These are phyloP conservation scores for Trypanosoma scelopori DNA, from an alignment of 208 protist species.

Conservation along the genomic window DNA sequence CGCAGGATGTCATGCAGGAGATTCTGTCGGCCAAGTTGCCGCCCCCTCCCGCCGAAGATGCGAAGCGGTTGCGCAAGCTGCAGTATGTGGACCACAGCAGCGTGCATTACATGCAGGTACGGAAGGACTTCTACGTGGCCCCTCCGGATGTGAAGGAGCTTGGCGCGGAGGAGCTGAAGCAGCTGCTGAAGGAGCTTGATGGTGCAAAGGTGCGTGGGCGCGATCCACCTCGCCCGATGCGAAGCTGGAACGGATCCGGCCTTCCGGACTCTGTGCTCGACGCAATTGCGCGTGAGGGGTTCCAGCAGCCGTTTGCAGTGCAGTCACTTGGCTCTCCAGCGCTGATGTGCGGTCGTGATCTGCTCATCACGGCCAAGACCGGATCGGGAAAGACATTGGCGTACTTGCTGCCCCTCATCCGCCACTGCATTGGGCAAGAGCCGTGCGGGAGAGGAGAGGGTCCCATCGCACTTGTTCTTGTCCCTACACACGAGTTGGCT, in stretches of 20 bases:
- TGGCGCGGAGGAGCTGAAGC: conserved; percentile 51
- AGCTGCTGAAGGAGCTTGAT: conserved; percentile 71
- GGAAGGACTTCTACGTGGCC: conserved; percentile 86
- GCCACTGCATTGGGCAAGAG: conserved; percentile 87
- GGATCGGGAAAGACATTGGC: conserved; percentile 94
- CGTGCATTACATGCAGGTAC: conserved; percentile 54
- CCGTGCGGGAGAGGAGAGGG: conserved; percentile 75
- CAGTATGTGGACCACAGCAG: conserved; percentile 70
- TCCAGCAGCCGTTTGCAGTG: conserved; percentile 80
- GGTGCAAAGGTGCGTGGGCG: conserved; percentile 69
- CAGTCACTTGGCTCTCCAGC: conserved; percentile 79
- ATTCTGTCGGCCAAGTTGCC: conserved; percentile 61
- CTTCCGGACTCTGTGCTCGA: conserved; percentile 74
- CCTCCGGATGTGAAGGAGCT: conserved; percentile 70
- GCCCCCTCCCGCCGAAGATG: conserved; percentile 43
- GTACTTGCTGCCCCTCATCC: conserved; percentile 91
- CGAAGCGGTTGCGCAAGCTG: conserved; percentile 71
- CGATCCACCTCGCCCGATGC: conserved; percentile 68
- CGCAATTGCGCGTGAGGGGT: conserved; percentile 50
- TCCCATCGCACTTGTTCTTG: conserved; percentile 88
- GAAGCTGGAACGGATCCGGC: conserved; percentile 77
- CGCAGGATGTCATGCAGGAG: conserved; percentile 43
- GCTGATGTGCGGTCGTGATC: conserved; percentile 87
- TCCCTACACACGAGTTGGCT: conserved; percentile 94
- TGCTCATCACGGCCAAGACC: conserved; percentile 92